Evolutionary conservation across 192 early-diverging fungal genomes (phyloP).

Genomic region (Coemansia sp.): DNA sequence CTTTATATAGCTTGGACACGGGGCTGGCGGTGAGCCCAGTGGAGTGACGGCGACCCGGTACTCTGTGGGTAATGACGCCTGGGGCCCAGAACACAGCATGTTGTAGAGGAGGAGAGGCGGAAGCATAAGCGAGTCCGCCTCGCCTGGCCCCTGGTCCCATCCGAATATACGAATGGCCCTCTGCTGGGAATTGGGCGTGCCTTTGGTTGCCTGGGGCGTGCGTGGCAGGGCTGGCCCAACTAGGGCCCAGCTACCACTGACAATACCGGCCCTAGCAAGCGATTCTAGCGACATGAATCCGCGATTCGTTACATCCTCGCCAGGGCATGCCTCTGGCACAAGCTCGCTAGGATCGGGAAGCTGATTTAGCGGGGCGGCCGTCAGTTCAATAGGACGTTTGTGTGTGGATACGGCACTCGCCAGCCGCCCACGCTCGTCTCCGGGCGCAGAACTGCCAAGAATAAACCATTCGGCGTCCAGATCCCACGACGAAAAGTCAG

Average conservation of each 20-base stretch:
- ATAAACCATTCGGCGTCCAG: constrained; percentile 48
- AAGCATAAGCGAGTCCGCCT: constrained; percentile 9
- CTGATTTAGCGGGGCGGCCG: constrained; percentile 3
- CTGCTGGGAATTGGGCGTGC: neutral
- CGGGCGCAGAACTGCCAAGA: constrained; percentile 21
- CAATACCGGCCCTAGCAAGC: constrained; percentile 28
- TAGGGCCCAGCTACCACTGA: constrained; percentile 41
- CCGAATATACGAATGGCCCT: constrained; percentile 44
- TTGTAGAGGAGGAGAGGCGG: constrained; percentile 36
- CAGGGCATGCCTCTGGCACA: constrained; percentile 6
- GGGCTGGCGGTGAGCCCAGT: constrained; percentile 19
- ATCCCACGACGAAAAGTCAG: constrained; percentile 18
- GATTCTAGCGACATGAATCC: constrained; percentile 33
- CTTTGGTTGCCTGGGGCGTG: neutral
- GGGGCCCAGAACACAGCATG: no score
- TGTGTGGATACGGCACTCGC: constrained; percentile 11
- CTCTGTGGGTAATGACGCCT: no score
- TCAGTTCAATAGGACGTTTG: neutral
- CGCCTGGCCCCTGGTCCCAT: neutral
- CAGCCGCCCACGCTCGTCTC: constrained; percentile 8
- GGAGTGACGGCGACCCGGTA: constrained; percentile 24
- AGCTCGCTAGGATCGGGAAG: constrained; percentile 15
- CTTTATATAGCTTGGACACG: constrained; percentile 11
- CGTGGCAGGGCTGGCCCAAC: constrained; percentile 1
- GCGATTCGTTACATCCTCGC: constrained; percentile 31